Conservation (phyloP, 169 alveolate species). For the Eimeria zaria region DNA sequence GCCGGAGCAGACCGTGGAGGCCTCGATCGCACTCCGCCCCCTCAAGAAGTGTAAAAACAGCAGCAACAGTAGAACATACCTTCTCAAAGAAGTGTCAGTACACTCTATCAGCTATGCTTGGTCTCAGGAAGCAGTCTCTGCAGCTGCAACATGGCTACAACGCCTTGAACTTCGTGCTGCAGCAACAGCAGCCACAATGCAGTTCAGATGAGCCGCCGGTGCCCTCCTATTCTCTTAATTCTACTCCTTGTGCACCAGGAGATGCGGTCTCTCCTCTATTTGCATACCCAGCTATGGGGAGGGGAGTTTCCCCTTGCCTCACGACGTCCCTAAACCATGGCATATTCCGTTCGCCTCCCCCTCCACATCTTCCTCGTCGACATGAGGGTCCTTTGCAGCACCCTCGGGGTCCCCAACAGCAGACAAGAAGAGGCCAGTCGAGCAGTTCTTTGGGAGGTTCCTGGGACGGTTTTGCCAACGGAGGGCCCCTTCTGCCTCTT, state of each 20-base stretch:
- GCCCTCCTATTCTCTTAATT: neutral
- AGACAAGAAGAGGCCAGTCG: neutral
- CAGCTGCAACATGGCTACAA: neutral
- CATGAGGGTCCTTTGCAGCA: neutral
- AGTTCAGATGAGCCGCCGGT: neutral
- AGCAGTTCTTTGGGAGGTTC: neutral
- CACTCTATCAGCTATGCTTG: neutral
- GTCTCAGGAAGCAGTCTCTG: slow-evolving; percentile 4
- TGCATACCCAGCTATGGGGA: neutral
- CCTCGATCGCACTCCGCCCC: slow-evolving; percentile 37
- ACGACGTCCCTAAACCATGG: neutral
- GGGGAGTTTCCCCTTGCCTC: neutral
- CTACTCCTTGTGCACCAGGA: neutral
- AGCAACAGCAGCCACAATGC: slow-evolving; percentile 12
- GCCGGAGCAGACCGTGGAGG: neutral
- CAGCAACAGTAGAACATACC: neutral
- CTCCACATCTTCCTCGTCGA: slow-evolving; percentile 24
- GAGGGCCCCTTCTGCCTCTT: slow-evolving; percentile 22
- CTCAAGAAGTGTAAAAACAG: neutral
- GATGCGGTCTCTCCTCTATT: neutral
- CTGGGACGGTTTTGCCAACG: slow-evolving; percentile 15
- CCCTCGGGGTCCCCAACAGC: slow-evolving; percentile 1
- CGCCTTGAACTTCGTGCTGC: neutral
- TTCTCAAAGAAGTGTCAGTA: neutral
- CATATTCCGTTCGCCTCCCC: neutral